These are phyloP conservation scores for Podospora anserina DNA, from an alignment of 495 filamentous ascomycete genomes.

Conservation along the genomic window DNA sequence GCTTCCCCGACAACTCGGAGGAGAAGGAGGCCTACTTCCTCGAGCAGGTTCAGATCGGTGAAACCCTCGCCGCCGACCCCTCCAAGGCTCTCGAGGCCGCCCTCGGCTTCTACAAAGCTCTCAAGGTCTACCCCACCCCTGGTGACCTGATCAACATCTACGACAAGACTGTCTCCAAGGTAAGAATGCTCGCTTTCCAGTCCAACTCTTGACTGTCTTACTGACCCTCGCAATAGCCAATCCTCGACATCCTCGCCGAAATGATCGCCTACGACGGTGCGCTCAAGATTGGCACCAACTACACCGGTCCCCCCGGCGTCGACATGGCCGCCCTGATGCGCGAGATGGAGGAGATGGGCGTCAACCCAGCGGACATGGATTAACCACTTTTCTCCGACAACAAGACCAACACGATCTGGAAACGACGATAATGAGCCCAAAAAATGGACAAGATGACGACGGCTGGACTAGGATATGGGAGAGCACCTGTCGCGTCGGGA, in stretches of 20 bases:
- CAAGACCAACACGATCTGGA: not conserved
- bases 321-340: constrained; percentile 38
- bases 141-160: constrained; percentile 92
- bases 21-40: constrained; percentile 86
- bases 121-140: constrained; percentile 96
- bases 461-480: not conserved
- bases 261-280: constrained; percentile 90
- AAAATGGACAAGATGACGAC: constrained; percentile 21
- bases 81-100: constrained; percentile 77
- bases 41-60: constrained; percentile 84
- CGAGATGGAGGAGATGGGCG: constrained; percentile 34
- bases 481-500: not conserved
- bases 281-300: constrained; percentile 59
- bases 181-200: constrained; percentile 29
- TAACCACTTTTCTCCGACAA: constrained; percentile 22
- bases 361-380: constrained; percentile 30
- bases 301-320: constrained; percentile 33
- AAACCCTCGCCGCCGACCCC: constrained; percentile 64
- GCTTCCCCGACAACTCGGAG: constrained; percentile 85
- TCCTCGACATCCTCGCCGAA: constrained; percentile 91
- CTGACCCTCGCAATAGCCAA: constrained; percentile 51
- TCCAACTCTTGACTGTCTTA: constrained; percentile 7
- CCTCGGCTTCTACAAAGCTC: constrained; percentile 91
- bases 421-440: not conserved
- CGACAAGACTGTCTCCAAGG: constrained; percentile 95